Evolutionary conservation across 331 rosid genomes (phyloP).

Genomic region (Phaseolus coccineus): DNA sequence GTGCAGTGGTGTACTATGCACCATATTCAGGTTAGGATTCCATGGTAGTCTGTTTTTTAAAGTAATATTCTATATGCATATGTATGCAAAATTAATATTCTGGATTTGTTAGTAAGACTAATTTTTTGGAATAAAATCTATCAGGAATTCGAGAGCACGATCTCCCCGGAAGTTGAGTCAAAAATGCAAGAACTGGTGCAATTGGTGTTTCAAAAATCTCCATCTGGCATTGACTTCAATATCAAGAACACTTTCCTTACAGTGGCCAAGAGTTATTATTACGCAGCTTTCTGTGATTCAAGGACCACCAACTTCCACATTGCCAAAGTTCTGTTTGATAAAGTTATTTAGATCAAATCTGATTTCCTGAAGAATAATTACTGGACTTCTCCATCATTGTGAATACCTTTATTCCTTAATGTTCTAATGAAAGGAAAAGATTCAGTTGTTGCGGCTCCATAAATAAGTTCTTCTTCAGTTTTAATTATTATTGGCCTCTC

Average conservation of each 20-base stretch:
- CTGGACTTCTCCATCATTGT: constrained; percentile 27
- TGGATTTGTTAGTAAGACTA: constrained; percentile 2
- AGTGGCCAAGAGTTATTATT: constrained; percentile 73
- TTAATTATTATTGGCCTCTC: too few relatives aligned
- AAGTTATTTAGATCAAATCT: constrained; percentile 53
- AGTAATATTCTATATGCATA: neutral
- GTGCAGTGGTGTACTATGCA: constrained; percentile 35
- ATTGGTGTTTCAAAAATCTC: constrained; percentile 62
- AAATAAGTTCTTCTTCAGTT: too few relatives aligned
- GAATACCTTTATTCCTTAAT: neutral
- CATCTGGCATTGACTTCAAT: constrained; percentile 51
- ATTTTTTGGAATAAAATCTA: neutral
- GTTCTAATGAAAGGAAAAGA: neutral
- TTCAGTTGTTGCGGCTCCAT: neutral
- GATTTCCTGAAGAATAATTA: neutral
- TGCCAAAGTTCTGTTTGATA: constrained; percentile 77
- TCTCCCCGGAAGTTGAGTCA: constrained; percentile 56
- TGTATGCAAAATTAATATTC: too few relatives aligned
- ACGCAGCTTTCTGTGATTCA: constrained; percentile 66
- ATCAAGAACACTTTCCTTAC: constrained; percentile 76
- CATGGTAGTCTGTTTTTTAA: neutral
- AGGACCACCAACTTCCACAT: constrained; percentile 71
- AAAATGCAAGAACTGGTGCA: constrained; percentile 77
- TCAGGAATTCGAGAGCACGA: constrained; percentile 52
- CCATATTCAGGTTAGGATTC: neutral